phyloP scores from a whole-genome alignment of 257 asterid species.

The Solanum pimpinellifolium region DNA sequence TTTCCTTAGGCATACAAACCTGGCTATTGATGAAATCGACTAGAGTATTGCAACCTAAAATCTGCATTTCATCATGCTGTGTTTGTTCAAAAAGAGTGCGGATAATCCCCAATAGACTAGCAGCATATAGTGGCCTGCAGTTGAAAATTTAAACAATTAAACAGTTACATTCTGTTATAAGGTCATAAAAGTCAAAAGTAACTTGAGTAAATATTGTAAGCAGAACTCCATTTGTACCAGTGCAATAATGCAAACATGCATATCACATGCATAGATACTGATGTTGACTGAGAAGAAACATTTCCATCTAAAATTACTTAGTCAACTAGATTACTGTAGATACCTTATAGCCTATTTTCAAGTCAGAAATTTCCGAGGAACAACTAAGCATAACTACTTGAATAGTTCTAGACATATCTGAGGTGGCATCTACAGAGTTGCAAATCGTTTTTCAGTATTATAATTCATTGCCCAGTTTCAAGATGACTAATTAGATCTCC shows the following conservation, averaged over 20 bases:
- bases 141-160: neutral
- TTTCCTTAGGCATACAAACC: conserved; percentile 12
- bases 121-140: conserved; percentile 44
- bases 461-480: neutral
- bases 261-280: neutral
- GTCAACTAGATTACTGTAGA: neutral
- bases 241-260: neutral
- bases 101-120: conserved; percentile 32
- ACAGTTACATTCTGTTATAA: neutral
- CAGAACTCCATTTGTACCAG: neutral
- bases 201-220: neutral
- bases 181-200: neutral
- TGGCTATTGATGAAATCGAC: conserved; percentile 33
- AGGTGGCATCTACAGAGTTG: neutral
- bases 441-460: neutral
- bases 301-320: neutral
- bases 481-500: neutral
- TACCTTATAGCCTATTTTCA: neutral
- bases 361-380: neutral
- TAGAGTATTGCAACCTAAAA: conserved; percentile 30
- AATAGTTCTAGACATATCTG: neutral
- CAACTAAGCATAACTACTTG: neutral
- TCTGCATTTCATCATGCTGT: conserved; percentile 29
- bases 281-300: neutral
- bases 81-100: conserved; percentile 34